Evolutionary conservation across 73 alveolate species (phyloP).

Genomic region (Tetrahymena elliotti): DNA sequence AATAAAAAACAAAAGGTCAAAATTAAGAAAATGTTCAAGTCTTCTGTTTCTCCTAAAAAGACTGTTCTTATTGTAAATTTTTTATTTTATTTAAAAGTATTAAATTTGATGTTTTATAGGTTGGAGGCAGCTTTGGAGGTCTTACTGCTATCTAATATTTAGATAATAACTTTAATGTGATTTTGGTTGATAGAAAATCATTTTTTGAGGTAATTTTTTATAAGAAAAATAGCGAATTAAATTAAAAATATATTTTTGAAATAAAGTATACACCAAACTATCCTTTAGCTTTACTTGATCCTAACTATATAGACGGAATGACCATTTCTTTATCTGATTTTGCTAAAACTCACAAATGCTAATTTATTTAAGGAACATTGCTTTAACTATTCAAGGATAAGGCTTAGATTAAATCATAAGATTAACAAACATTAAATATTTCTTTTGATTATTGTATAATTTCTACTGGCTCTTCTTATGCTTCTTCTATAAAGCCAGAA

Average conservation of each 20-base stretch:
- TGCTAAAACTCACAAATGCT: not conserved
- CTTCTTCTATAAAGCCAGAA: not conserved
- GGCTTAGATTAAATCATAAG: not conserved
- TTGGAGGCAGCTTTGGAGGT: not conserved
- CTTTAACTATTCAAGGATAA: not conserved
- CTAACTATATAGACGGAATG: not conserved
- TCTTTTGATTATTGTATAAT: not conserved
- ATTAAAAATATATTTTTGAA: too few species aligned
- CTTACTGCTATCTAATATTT: not conserved
- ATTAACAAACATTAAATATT: too few species aligned
- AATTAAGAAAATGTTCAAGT: not conserved
- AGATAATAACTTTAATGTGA: not conserved
- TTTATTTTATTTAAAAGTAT: not conserved
- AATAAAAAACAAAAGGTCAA: too few species aligned
- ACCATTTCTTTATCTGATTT: not conserved
- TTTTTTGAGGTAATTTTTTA: not conserved
- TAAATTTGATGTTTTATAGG: not conserved
- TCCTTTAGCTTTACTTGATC: not conserved
- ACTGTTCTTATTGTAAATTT: not conserved
- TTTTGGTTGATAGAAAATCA: not conserved
- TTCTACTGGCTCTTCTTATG: not conserved
- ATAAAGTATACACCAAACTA: not conserved
- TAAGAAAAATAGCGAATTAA: too few species aligned
- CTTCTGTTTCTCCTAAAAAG: not conserved
- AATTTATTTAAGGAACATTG: not conserved